phyloP scores from a whole-genome alignment of 129 eudicot species.

The Chrysanthemum makinoi region DNA sequence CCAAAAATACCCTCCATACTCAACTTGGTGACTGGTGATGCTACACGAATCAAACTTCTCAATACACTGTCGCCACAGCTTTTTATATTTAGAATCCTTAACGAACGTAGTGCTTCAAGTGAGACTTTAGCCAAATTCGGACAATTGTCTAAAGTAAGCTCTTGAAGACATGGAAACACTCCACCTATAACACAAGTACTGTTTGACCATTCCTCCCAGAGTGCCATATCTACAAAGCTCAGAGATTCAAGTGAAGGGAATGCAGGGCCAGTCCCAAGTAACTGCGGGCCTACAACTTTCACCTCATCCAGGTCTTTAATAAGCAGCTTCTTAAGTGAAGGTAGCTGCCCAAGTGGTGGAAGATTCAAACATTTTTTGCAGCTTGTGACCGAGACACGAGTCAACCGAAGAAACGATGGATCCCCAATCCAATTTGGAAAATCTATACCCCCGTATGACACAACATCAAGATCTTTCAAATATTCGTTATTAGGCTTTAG shows the following conservation, averaged over 20 bases:
- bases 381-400: not conserved
- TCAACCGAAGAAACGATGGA: constrained; percentile 1
- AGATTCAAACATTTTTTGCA: not conserved
- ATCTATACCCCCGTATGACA: constrained; percentile 24
- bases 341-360: not conserved
- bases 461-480: constrained; percentile 23
- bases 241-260: constrained; percentile 17
- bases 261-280: not conserved
- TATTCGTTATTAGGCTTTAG: constrained; percentile 28
- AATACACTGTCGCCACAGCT: not conserved
- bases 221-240: not conserved
- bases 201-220: constrained; percentile 10
- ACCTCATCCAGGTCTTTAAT: not conserved
- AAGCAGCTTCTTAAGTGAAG: constrained; percentile 6
- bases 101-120: not conserved
- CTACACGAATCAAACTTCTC: not conserved
- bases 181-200: not conserved
- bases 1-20: not conserved
- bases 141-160: not conserved
- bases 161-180: constrained; percentile 12
- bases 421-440: constrained; percentile 32
- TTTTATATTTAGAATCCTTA: not conserved
- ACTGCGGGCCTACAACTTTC: not conserved
- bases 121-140: not conserved
- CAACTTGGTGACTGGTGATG: not conserved